phyloP scores from a whole-genome alignment of 176 grass and related monocot genomes.

The Hyparrhenia diplandra region DNA sequence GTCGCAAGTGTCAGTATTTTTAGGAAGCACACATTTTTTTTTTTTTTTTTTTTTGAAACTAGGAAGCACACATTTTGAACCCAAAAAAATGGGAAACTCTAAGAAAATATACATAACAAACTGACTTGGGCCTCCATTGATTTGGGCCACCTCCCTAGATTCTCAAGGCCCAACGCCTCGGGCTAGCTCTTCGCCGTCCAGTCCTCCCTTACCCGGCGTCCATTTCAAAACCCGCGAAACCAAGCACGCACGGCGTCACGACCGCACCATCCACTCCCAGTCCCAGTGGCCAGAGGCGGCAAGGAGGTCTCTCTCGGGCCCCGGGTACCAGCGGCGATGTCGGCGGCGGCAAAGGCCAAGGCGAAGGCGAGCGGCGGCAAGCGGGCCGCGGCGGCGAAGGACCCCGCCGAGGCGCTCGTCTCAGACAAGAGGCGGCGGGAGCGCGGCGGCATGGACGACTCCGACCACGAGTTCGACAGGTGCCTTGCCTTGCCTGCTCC shows the following conservation, averaged over 20 bases:
- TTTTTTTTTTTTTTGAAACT: too few relatives aligned
- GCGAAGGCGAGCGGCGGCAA: slow-evolving; percentile 30
- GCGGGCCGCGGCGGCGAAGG: slow-evolving; percentile 29
- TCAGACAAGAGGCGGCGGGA: slow-evolving; percentile 36
- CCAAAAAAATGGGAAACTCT: too few relatives aligned
- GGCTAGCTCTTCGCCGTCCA: neutral
- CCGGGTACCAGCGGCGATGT: slow-evolving; percentile 21
- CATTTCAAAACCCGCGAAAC: slow-evolving; percentile 23
- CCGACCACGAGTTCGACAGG: slow-evolving; percentile 39
- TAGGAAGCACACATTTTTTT: too few relatives aligned
- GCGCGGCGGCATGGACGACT: slow-evolving; percentile 23
- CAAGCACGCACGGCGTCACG: neutral
- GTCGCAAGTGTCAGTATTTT: neutral
- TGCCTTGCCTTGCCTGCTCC: neutral
- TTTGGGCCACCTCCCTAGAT: neutral
- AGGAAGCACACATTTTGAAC: too few relatives aligned
- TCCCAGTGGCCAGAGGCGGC: neutral
- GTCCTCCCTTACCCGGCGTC: neutral
- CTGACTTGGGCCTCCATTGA: neutral
- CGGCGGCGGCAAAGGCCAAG: slow-evolving; percentile 32
- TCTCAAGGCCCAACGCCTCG: neutral
- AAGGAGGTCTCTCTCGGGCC: neutral
- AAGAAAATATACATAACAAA: neutral
- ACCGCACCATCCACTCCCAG: neutral
- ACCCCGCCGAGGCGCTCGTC: slow-evolving; percentile 29